phyloP scores from a whole-genome alignment of 2,329 filamentous ascomycete species.

The Alternaria alternata region DNA sequence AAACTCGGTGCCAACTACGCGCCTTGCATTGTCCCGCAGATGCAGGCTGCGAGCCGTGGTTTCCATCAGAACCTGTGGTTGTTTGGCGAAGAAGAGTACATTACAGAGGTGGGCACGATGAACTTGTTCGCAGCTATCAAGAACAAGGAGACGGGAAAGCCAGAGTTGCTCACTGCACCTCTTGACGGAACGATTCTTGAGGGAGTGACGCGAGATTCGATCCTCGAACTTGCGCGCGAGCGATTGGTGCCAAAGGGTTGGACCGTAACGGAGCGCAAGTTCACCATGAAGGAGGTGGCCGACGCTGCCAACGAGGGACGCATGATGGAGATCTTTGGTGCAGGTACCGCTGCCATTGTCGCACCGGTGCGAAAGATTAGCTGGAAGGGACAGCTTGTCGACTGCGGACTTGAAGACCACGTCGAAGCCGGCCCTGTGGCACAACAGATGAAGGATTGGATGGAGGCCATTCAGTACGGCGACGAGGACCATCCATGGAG shows the following conservation, averaged over 20 bases:
- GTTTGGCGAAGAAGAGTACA: slow-evolving; percentile 92
- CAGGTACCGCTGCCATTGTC: slow-evolving; percentile 93
- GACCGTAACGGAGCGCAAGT: slow-evolving; percentile 87
- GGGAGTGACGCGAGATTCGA: slow-evolving; percentile 91
- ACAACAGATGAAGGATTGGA: slow-evolving; percentile 92
- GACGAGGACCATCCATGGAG: slow-evolving; percentile 89
- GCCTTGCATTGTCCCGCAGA: slow-evolving; percentile 97
- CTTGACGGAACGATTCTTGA: slow-evolving; percentile 96
- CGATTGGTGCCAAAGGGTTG: slow-evolving; percentile 85
- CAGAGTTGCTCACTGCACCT: slow-evolving; percentile 92
- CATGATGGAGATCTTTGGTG: slow-evolving; percentile 90
- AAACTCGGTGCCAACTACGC: slow-evolving; percentile 99
- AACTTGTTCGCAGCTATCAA: slow-evolving; percentile 91
- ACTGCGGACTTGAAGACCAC: slow-evolving; percentile 80
- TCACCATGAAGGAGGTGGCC: slow-evolving; percentile 85
- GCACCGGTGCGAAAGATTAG: slow-evolving; percentile 88
- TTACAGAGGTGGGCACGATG: slow-evolving; percentile 99
- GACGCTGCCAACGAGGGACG: slow-evolving; percentile 85
- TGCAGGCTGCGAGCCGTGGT: slow-evolving; percentile 86
- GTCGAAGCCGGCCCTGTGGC: slow-evolving; percentile 91
- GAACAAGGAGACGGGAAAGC: slow-evolving; percentile 86
- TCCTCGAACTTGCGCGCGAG: slow-evolving; percentile 86
- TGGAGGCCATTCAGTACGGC: slow-evolving; percentile 93
- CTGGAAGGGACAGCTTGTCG: slow-evolving; percentile 82
- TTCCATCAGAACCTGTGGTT: slow-evolving; percentile 99